phyloP scores from a whole-genome alignment of 2,329 filamentous ascomycete species.

The Colletotrichum costaricense region DNA sequence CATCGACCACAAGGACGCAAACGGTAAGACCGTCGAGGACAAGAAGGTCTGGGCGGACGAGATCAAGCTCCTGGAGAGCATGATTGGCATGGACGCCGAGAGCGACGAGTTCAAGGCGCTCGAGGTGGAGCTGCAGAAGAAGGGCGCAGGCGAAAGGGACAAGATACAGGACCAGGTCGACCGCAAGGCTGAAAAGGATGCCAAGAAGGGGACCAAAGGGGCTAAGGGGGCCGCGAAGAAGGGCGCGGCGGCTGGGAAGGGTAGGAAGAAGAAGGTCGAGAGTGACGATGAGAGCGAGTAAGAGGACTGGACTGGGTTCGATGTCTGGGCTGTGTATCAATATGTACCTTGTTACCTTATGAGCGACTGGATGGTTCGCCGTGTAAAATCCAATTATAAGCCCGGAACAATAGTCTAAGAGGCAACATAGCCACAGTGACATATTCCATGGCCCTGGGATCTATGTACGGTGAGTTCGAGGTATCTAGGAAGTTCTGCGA shows the following conservation, averaged over 20 bases:
- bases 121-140: conserved; percentile 73
- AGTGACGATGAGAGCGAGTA: conserved; percentile 49
- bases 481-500: neutral
- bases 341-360: neutral
- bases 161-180: conserved; percentile 85
- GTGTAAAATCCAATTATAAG: neutral
- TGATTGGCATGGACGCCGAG: conserved; percentile 86
- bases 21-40: conserved; percentile 79
- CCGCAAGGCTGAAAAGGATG: conserved; percentile 74
- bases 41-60: conserved; percentile 89
- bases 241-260: conserved; percentile 44
- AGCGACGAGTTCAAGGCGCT: conserved; percentile 76
- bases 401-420: neutral
- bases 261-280: conserved; percentile 45
- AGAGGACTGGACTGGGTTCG: neutral
- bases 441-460: neutral
- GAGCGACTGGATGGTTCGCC: neutral
- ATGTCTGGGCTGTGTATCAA: conserved; percentile 28
- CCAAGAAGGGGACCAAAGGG: conserved; percentile 54
- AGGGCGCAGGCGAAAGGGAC: conserved; percentile 77
- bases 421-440: neutral
- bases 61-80: conserved; percentile 91
- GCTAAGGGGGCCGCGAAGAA: conserved; percentile 41
- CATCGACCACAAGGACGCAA: conserved; percentile 76
- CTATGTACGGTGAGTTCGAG: neutral